A percentile compares a stretch with the other conserved stretches of the same genome.
Conservation (phyloP, 2,329 filamentous ascomycete genomes). For the Aureobasidium sp. region DNA sequence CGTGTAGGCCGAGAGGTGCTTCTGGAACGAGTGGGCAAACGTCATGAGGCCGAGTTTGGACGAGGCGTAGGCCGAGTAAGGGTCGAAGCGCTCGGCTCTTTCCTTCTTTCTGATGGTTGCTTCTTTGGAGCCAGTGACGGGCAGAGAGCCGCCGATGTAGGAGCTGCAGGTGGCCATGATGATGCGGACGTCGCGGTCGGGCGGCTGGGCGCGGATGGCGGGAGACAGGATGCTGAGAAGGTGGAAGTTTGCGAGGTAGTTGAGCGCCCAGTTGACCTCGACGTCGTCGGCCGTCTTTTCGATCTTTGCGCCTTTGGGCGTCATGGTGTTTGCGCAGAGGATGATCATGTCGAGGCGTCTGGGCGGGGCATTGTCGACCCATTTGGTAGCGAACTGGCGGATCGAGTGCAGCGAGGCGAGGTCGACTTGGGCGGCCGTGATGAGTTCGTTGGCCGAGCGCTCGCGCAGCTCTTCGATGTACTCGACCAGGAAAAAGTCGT, state of each 20-base stretch:
- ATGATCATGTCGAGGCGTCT: slow-evolving; percentile 85
- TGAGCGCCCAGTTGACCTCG: slow-evolving; percentile 87
- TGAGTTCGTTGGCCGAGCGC: slow-evolving; percentile 71
- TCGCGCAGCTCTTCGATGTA: slow-evolving; percentile 82
- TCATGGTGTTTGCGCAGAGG: slow-evolving; percentile 73
- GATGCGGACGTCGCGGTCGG: slow-evolving; percentile 86
- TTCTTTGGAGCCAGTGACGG: slow-evolving; percentile 31
- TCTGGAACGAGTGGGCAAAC: slow-evolving; percentile 86
- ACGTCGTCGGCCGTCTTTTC: slow-evolving; percentile 67
- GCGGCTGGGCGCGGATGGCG: slow-evolving; percentile 80
- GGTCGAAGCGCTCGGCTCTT: slow-evolving; percentile 46
- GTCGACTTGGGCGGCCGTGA: slow-evolving; percentile 94
- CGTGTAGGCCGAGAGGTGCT: slow-evolving; percentile 77
- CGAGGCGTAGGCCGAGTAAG: slow-evolving; percentile 42
- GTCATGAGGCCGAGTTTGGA: slow-evolving; percentile 70
- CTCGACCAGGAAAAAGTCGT: slow-evolving; percentile 84
- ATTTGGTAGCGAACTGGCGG: slow-evolving; percentile 88
- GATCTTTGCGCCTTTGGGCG: slow-evolving; percentile 54
- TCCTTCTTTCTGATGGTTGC: slow-evolving; percentile 48
- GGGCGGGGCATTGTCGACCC: slow-evolving; percentile 92
- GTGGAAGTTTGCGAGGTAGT: slow-evolving; percentile 94
- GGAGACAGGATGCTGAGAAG: slow-evolving; percentile 85
- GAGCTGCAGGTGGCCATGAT: slow-evolving; percentile 81
- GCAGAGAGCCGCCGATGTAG: slow-evolving; percentile 71
- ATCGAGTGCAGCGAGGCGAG: slow-evolving; percentile 83